Conservation (phyloP, 2,329 filamentous ascomycete genomes). For the Iodosphaeria phyllophila region DNA sequence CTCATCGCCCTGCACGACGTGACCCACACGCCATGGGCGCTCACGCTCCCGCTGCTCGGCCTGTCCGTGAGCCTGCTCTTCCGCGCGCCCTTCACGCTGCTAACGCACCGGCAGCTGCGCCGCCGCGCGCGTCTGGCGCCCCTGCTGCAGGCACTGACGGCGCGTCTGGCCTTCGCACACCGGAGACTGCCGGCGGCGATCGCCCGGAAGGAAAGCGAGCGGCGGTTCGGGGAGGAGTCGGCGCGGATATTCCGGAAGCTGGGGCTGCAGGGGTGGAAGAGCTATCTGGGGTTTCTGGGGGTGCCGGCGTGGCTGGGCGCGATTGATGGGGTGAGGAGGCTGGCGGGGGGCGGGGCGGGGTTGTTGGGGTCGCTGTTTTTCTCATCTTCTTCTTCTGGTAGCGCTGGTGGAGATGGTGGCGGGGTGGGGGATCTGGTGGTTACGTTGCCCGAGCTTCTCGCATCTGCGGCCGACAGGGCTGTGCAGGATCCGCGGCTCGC, state of each 20-base stretch:
- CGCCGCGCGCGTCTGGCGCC: constrained; percentile 12
- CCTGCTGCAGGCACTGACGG: constrained; percentile 10
- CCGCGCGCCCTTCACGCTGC: constrained; percentile 26
- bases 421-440: not conserved
- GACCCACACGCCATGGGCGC: constrained; percentile 30
- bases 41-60: constrained; percentile 33
- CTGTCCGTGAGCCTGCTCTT: constrained; percentile 23
- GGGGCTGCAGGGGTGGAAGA: constrained; percentile 28
- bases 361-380: constrained; percentile 15
- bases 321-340: constrained; percentile 29
- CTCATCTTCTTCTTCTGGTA: no score
- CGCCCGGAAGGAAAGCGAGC: constrained; percentile 9
- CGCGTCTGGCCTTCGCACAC: not conserved
- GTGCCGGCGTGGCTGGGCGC: constrained; percentile 30
- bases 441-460: constrained; percentile 1
- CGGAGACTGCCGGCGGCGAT: not conserved
- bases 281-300: constrained; percentile 18
- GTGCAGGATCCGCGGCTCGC: constrained; percentile 20
- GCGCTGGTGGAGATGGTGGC: constrained; percentile 4
- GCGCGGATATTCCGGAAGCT: constrained; percentile 12
- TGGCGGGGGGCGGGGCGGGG: constrained; percentile 21
- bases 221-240: constrained; percentile 8
- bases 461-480: constrained; percentile 3
- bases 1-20: constrained; percentile 23
- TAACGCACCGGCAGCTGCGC: constrained; percentile 14